Base-by-base conservation (phyloP, 306 rosid genomes). In the Gastrolobium villosum region DNA sequence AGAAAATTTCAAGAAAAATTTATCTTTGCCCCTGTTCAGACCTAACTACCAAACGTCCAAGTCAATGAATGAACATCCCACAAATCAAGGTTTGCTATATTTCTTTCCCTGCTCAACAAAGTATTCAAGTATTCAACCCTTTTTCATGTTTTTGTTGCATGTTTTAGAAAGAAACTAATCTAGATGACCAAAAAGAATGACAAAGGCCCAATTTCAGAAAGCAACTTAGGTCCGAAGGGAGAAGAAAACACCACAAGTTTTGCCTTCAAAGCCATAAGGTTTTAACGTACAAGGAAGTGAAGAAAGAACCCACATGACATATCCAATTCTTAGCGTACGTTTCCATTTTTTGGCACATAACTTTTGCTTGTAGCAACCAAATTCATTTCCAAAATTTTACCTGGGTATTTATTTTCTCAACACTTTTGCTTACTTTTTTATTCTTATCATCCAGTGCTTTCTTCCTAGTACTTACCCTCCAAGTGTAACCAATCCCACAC, bases 281-380 rank as follows among this genome's bases (percentile, higher is more conserved):
- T 73, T 56, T 34, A 34, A 65, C 88, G 72, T 84, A 36, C 84
- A 87, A 84, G 90, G 39, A 84, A 20, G 26, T 20, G 26, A 20
- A 20, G 26, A 20, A 20, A 20, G n/a, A n/a, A 84, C 84, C 43
- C 68, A 48, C 48, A 76, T 65, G 74, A 65, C 70, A 36, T 43
- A n/a, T 62, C 6, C 57, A 46, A 46, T 40, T 34, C 39, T 36
- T 75, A 37, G 44, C 82, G 70, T 78, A 63, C 80, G 79, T 53
- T 79, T 69, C 70, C 79, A 48, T 10, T 30, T 73, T 31, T 61
- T 52, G 54, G 11, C 7, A 74, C 66, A 3, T 48, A 28, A 5
- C 71, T 65, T 84, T 84, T 68, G 49, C 87, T 84, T 76, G 70
- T 44, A 75, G 90, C 62, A 74, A 75, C 79, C 76, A 82, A 84